phyloP scores from a whole-genome alignment of 2,329 filamentous ascomycete genomes.

The Aspergillus quadrilineatus region DNA sequence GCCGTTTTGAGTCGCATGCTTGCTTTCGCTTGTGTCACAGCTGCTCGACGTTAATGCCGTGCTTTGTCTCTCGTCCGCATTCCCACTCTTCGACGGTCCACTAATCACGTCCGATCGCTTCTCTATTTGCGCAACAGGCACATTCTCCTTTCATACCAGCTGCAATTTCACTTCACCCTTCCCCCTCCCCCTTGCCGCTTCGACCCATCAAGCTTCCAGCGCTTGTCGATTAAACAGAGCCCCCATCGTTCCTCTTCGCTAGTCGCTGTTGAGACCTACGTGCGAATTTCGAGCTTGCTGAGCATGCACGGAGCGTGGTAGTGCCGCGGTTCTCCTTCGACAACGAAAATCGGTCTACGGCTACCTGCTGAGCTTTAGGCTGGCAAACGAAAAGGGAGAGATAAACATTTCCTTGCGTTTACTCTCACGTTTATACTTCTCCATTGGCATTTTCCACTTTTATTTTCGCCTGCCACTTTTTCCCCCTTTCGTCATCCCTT shows the following conservation, averaged over 20 bases:
- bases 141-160: conserved; percentile 34
- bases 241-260: conserved; percentile 14
- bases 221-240: conserved; percentile 25
- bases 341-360: conserved; percentile 25
- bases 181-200: conserved; percentile 35
- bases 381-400: conserved; percentile 38
- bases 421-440: conserved; percentile 19
- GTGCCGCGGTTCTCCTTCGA: conserved; percentile 31
- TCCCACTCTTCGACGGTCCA: conserved; percentile 34
- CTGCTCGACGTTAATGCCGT: conserved; percentile 37
- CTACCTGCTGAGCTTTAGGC: conserved; percentile 26
- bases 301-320: conserved; percentile 45
- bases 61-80: conserved; percentile 38
- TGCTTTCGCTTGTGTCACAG: conserved; percentile 38
- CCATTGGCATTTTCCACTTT: conserved; percentile 26
- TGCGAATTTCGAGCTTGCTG: conserved; percentile 39
- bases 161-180: conserved; percentile 26
- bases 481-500: conserved; percentile 29
- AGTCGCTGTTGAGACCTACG: conserved; percentile 36
- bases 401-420: conserved; percentile 37
- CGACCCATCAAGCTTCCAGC: conserved; percentile 31
- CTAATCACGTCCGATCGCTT: conserved; percentile 32
- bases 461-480: conserved; percentile 20
- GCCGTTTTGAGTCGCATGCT: conserved; percentile 33
- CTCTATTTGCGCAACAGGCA: conserved; percentile 31